Conservation (phyloP, 306 rosid species). For the Carpinus fangiana region DNA sequence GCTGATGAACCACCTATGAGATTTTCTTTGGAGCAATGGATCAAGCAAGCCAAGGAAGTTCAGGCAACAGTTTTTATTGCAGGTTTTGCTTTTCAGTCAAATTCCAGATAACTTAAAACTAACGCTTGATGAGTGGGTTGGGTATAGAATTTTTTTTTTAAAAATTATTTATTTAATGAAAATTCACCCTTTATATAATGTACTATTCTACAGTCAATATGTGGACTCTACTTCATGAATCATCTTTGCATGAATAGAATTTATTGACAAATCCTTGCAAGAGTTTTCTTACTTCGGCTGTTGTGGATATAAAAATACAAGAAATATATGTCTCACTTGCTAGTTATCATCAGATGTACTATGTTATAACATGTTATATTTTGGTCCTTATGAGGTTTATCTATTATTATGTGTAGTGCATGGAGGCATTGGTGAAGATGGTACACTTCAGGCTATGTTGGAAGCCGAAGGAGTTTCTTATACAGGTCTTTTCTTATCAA, state of each 20-base stretch:
- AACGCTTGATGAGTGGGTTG: neutral
- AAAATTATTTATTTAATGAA: neutral
- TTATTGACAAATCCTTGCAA: constrained; percentile 8
- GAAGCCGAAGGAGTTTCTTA: constrained; percentile 81
- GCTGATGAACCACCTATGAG: constrained; percentile 56
- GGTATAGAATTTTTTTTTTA: neutral
- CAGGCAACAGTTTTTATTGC: constrained; percentile 86
- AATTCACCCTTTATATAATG: constrained; percentile 8
- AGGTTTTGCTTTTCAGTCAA: constrained; percentile 43
- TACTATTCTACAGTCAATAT: constrained; percentile 1
- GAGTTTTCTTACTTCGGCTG: constrained; percentile 10
- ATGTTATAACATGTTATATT: neutral
- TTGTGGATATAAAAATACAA: neutral
- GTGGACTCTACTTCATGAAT: constrained; percentile 8
- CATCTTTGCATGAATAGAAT: constrained; percentile 3
- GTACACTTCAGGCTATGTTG: constrained; percentile 84
- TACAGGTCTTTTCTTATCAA: constrained; percentile 59
- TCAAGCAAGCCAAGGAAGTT: constrained; percentile 73
- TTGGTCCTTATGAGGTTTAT: constrained; percentile 21
- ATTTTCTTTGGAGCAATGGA: constrained; percentile 73
- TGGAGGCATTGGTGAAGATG: constrained; percentile 99
- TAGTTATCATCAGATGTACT: neutral
- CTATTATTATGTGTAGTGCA: constrained; percentile 59
- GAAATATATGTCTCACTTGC: neutral
- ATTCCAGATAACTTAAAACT: neutral